Evolutionary conservation across 2,329 filamentous ascomycete genomes (phyloP).

Genomic region (Gnomoniopsis smithogilvyi): DNA sequence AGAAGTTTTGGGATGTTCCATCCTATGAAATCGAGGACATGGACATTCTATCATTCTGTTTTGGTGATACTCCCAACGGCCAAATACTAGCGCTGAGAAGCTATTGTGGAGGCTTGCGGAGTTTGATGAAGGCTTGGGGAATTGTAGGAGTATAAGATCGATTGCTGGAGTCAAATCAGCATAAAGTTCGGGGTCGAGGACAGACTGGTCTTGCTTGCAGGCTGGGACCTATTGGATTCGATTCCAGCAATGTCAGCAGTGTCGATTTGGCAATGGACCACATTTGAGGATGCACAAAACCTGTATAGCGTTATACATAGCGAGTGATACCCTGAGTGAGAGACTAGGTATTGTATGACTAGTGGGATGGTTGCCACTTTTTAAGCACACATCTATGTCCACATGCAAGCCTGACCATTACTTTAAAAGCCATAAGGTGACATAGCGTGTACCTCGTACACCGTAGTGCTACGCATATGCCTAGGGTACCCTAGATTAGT

Average conservation of each 20-base stretch:
- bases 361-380: neutral
- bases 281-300: neutral
- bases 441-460: too few relatives aligned
- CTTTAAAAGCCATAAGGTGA: neutral
- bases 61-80: constrained; percentile 6
- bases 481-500: too few relatives aligned
- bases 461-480: neutral
- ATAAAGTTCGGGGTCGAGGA: neutral
- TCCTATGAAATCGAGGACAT: constrained; percentile 13
- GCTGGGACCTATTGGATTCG: neutral
- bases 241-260: too few relatives aligned
- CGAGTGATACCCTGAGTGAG: constrained; percentile 14
- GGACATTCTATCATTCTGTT: constrained; percentile 15
- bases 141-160: constrained; percentile 12
- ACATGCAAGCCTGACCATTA: too few relatives aligned
- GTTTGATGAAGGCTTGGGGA: constrained; percentile 12
- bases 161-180: neutral
- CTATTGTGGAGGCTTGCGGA: constrained; percentile 15
- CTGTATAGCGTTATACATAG: constrained; percentile 8
- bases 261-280: neutral
- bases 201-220: neutral
- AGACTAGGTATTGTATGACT: neutral
- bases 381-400: neutral
- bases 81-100: constrained; percentile 11
- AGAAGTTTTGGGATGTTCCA: constrained; percentile 13